phyloP scores from a whole-genome alignment of 768 basidiomycete genomes.

The Russula foetens region DNA sequence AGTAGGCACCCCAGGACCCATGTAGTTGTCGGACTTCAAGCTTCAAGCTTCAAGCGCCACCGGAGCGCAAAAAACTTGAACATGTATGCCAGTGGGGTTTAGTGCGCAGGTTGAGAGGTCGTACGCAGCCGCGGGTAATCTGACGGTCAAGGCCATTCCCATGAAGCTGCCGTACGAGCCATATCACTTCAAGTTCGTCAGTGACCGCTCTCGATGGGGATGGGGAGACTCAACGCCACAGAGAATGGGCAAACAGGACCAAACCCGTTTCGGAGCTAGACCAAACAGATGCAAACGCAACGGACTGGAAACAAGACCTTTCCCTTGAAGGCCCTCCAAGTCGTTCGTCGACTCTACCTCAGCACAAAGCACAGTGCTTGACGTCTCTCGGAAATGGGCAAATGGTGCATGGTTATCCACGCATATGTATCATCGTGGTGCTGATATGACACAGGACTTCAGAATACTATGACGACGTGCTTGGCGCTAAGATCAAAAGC shows the following conservation, averaged over 20 bases:
- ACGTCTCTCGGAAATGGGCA: constrained; percentile 43
- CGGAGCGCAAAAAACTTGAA: no score
- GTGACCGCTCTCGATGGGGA: neutral
- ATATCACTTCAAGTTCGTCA: no score
- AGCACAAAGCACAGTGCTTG: neutral
- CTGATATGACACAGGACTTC: constrained; percentile 44
- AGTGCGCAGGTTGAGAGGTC: neutral
- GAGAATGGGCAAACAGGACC: neutral
- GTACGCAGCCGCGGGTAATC: neutral
- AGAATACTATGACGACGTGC: constrained; percentile 63
- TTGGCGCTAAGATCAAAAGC: constrained; percentile 66
- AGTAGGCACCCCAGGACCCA: no score
- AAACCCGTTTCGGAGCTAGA: neutral
- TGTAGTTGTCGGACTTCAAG: no score
- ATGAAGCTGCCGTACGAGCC: neutral
- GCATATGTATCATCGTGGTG: constrained; percentile 13
- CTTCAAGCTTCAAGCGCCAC: neutral
- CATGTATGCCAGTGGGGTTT: neutral
- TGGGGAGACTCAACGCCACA: neutral
- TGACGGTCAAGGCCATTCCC: neutral
- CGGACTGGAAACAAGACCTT: neutral
- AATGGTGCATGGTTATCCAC: constrained; percentile 46
- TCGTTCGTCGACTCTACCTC: neutral
- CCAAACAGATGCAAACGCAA: neutral
- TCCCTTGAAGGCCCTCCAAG: no score